Evolutionary conservation across 2,329 filamentous ascomycete genomes (phyloP).

Genomic region (Ampelomyces quisqualis): DNA sequence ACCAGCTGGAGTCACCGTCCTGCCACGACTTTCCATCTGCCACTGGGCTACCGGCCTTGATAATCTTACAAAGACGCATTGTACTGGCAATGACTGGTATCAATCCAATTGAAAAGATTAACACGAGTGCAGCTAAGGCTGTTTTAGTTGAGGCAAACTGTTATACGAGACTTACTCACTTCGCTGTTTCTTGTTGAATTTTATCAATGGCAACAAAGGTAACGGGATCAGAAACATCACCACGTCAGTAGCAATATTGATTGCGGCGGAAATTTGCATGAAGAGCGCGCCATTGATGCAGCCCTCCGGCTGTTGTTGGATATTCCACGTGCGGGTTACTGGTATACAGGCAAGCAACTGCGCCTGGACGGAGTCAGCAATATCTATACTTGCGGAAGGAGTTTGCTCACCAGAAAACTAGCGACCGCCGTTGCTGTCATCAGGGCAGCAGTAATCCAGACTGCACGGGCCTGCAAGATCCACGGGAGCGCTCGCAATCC

Average conservation of each 20-base stretch:
- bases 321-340: conserved; percentile 22
- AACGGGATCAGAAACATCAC: conserved; percentile 27
- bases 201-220: conserved; percentile 25
- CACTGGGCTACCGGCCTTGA: conserved; percentile 17
- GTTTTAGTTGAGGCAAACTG: background rate
- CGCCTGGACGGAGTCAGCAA: conserved; percentile 8
- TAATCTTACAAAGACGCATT: conserved; percentile 30
- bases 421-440: conserved; percentile 25
- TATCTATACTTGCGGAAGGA: background rate
- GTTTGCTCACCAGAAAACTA: conserved; percentile 20
- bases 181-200: conserved; percentile 29
- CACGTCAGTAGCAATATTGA: conserved; percentile 30
- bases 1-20: conserved; percentile 28
- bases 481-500: conserved; percentile 26
- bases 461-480: conserved; percentile 22
- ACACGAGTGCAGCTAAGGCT: conserved; percentile 20
- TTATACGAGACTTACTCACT: conserved; percentile 12
- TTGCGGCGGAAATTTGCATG: conserved; percentile 22
- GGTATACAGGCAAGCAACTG: conserved; percentile 27
- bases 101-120: conserved; percentile 32
- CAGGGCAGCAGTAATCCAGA: conserved; percentile 22
- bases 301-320: conserved; percentile 11
- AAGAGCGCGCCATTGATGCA: conserved; percentile 25
- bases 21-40: conserved; percentile 15
- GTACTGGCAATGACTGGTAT: conserved; percentile 30